Conservation (phyloP, 78 protist genomes). For the Dictyostelium brefeldianum region DNA sequence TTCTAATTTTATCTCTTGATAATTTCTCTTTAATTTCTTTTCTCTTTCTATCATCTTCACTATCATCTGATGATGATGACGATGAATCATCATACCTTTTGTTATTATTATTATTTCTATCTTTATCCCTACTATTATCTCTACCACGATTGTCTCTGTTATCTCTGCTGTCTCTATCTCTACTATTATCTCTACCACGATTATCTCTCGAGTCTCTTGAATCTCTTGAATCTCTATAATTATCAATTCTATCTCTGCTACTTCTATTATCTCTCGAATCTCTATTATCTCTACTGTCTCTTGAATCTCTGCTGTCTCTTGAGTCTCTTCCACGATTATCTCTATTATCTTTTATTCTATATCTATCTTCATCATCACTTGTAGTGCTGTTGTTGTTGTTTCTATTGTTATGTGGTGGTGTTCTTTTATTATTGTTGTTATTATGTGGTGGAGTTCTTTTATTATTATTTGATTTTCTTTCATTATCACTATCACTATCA, state of each 20-base stretch:
- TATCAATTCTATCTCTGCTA: background rate
- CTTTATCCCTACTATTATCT: constrained; percentile 1
- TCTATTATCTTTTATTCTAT: background rate
- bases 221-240: background rate
- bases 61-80: background rate
- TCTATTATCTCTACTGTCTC: background rate
- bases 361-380: background rate
- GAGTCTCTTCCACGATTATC: constrained; percentile 2
- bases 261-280: constrained; percentile 7
- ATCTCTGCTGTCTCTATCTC: constrained; percentile 28
- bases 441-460: background rate
- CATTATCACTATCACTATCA: constrained; percentile 16
- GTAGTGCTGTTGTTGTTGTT: background rate
- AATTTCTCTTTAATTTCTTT: constrained; percentile 46
- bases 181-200: constrained; percentile 11
- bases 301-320: background rate
- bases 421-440: background rate
- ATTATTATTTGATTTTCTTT: background rate
- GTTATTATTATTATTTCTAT: background rate
- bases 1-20: constrained; percentile 82
- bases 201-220: background rate
- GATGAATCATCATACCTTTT: background rate
- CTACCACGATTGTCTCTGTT: background rate
- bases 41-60: constrained; percentile 4
- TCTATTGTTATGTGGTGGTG: background rate